Percentiles rank a stretch among this genome's conserved stretches.
Evolutionary conservation across 495 filamentous ascomycete genomes (phyloP).

Genomic region (Terfezia boudieri): DNA sequence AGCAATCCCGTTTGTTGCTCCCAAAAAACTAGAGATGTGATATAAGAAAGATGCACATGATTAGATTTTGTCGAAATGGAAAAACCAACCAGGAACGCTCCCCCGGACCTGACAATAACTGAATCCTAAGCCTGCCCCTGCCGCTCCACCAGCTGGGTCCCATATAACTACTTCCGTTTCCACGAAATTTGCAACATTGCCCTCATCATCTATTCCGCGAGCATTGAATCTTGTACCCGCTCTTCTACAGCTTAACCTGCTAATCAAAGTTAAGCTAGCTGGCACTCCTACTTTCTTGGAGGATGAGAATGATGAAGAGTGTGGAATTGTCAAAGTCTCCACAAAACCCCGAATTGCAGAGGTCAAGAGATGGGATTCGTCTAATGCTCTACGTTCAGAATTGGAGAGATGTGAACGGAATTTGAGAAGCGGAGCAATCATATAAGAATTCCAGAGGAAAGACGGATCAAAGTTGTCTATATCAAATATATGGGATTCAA

Average conservation of each 20-base stretch:
- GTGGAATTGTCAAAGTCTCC: constrained; percentile 59
- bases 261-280: constrained; percentile 67
- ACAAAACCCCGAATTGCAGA: constrained; percentile 89
- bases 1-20: constrained; percentile 74
- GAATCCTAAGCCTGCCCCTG: constrained; percentile 41
- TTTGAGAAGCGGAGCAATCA: constrained; percentile 76
- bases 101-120: constrained; percentile 86
- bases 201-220: constrained; percentile 89
- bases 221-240: constrained; percentile 94
- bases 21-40: constrained; percentile 50
- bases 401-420: constrained; percentile 62
- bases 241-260: constrained; percentile 70
- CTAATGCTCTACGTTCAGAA: constrained; percentile 49
- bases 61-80: neutral
- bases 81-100: constrained; percentile 40
- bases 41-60: neutral
- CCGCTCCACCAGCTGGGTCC: constrained; percentile 34
- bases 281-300: constrained; percentile 38
- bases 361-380: constrained; percentile 68
- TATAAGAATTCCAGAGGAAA: constrained; percentile 94
- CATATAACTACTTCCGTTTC: constrained; percentile 43
- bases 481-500: constrained; percentile 42
- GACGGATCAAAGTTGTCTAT: constrained; percentile 68
- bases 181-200: constrained; percentile 92
- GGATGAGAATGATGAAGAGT: constrained; percentile 15